Conservation (phyloP, 768 basidiomycete genomes). For the Tubosaeta sp. region DNA sequence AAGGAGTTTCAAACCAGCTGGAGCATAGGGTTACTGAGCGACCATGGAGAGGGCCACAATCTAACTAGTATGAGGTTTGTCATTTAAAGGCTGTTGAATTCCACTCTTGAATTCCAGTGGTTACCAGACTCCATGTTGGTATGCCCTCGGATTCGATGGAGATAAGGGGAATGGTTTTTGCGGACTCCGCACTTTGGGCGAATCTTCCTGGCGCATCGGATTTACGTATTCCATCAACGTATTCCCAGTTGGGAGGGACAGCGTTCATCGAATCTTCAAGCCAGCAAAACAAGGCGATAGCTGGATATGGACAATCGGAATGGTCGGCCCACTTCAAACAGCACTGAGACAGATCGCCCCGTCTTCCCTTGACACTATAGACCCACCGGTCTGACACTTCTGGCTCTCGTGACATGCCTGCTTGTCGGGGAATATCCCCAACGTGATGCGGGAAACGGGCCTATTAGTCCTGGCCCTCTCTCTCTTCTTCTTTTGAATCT, state of each 20-base stretch:
- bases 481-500: slow-evolving; percentile 8
- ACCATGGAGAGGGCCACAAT: neutral
- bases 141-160: neutral
- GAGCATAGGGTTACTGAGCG: neutral
- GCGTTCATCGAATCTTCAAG: no score
- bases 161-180: neutral
- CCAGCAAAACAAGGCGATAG: neutral
- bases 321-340: neutral
- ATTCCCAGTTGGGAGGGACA: no score
- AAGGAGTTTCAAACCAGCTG: neutral
- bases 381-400: neutral
- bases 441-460: neutral
- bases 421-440: neutral
- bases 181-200: neutral
- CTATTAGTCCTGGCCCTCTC: no score
- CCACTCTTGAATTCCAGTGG: no score
- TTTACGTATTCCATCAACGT: neutral
- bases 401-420: neutral
- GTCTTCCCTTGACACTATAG: no score
- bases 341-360: neutral
- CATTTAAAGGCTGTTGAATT: no score
- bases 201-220: neutral
- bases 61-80: no score
- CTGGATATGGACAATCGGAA: neutral
- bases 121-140: neutral